These are phyloP conservation scores for Phytophthora sp. DNA, from an alignment of 352 stramenopile species.

Conservation along the genomic window DNA sequence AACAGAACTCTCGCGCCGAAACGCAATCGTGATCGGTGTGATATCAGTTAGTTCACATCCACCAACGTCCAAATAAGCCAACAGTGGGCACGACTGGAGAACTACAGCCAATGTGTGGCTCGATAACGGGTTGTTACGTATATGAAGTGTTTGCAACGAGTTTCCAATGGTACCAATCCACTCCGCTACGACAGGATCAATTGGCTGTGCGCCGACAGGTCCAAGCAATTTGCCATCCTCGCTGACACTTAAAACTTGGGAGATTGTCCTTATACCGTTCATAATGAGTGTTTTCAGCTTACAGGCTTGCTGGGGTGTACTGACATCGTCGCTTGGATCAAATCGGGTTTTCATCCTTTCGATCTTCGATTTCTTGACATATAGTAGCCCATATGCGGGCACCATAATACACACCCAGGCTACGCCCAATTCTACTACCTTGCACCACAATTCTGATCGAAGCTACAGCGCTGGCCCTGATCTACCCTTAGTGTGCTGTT, in stretches of 20 bases:
- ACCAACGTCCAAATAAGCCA: slow-evolving; percentile 45
- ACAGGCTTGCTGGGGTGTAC: neutral
- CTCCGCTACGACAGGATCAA: slow-evolving; percentile 21
- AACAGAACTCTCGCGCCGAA: slow-evolving; percentile 18
- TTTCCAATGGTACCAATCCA: slow-evolving; percentile 25
- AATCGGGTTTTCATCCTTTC: slow-evolving; percentile 3
- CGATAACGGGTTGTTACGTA: slow-evolving; percentile 37
- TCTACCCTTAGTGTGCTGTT: neutral
- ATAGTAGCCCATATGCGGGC: slow-evolving; percentile 42
- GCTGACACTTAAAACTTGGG: neutral
- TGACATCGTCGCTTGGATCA: neutral
- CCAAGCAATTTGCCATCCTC: slow-evolving; percentile 2
- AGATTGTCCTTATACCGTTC: slow-evolving; percentile 28
- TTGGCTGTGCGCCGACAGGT: neutral
- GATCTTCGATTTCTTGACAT: slow-evolving; percentile 25
- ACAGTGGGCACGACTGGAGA: slow-evolving; percentile 38
- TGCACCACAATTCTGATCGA: slow-evolving; percentile 20
- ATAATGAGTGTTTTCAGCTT: slow-evolving; percentile 41
- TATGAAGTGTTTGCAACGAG: slow-evolving; percentile 32
- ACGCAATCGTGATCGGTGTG: slow-evolving; percentile 30
- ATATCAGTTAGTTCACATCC: slow-evolving; percentile 45
- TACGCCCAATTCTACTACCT: slow-evolving; percentile 12
- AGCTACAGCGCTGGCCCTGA: slow-evolving; percentile 8
- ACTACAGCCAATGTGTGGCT: slow-evolving; percentile 26
- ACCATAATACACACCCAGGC: slow-evolving; percentile 40